Percentiles rank a stretch among this genome's conserved stretches.
These are phyloP conservation scores for Oldenlandia corymbosa DNA, from an alignment of 257 asterid genomes.

Conservation along the genomic window DNA sequence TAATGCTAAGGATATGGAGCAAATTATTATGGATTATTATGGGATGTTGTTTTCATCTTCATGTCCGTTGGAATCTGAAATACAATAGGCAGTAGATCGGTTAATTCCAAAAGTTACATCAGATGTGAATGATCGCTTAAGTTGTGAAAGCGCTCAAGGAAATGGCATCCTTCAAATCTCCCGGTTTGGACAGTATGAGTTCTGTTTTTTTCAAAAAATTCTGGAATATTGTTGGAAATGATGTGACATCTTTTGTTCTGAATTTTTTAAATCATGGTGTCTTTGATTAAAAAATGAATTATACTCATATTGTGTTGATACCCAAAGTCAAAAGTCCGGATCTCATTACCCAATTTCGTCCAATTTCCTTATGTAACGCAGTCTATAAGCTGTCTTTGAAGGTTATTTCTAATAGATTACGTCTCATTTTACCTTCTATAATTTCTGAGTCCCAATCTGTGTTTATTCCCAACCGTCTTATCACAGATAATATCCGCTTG, in stretches of 20 bases:
- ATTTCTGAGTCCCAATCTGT: neutral
- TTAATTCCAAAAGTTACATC: too few relatives aligned
- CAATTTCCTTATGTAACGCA: neutral
- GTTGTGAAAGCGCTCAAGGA: too few relatives aligned
- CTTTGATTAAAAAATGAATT: neutral
- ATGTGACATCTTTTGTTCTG: neutral
- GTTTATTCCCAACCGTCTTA: too few relatives aligned
- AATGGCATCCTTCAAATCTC: too few relatives aligned
- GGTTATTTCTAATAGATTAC: neutral
- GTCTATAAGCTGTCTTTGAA: neutral
- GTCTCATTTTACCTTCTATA: neutral
- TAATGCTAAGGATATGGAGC: too few relatives aligned
- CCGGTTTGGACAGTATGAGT: too few relatives aligned
- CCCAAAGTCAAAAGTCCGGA: neutral
- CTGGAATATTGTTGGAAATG: neutral
- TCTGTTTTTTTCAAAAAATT: neutral
- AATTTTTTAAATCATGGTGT: neutral
- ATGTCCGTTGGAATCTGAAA: too few relatives aligned
- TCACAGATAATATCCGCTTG: neutral
- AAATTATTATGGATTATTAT: too few relatives aligned
- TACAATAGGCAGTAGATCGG: too few relatives aligned
- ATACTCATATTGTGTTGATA: neutral
- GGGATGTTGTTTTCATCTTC: too few relatives aligned
- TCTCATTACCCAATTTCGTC: neutral
- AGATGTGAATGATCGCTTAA: too few relatives aligned